Conservation (phyloP, 352 stramenopile genomes). For the Ophiocytium majus region DNA sequence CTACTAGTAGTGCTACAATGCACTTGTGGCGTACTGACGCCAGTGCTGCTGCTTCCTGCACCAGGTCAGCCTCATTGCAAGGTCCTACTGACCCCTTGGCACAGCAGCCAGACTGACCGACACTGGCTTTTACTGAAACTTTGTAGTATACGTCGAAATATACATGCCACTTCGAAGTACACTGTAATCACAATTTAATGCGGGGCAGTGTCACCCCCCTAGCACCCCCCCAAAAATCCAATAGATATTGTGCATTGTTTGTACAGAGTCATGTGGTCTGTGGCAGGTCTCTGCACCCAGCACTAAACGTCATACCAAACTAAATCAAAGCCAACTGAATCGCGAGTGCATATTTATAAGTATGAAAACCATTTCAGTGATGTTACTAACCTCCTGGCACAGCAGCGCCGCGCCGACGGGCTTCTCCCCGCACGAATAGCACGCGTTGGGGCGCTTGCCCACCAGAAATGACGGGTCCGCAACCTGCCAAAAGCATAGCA, state of each 20-base stretch:
- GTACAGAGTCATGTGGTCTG: not conserved
- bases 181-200: too few species aligned
- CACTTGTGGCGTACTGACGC: too few species aligned
- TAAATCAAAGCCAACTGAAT: not conserved
- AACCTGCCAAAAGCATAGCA: not conserved
- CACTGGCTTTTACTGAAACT: too few species aligned
- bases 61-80: too few species aligned
- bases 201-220: not conserved
- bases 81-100: too few species aligned
- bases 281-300: not conserved
- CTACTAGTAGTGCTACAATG: too few species aligned
- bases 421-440: not conserved
- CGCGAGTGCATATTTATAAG: not conserved
- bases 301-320: not conserved
- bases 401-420: not conserved
- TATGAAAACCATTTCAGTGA: not conserved
- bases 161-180: too few species aligned
- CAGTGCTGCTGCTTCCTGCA: too few species aligned
- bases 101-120: too few species aligned
- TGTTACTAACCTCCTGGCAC: not conserved
- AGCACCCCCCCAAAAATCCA: not conserved
- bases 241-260: not conserved
- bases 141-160: too few species aligned
- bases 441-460: not conserved
- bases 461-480: not conserved